Evolutionary conservation across 1,284 basidiomycete genomes (phyloP).

Genomic region (Wolfiporia cocos): DNA sequence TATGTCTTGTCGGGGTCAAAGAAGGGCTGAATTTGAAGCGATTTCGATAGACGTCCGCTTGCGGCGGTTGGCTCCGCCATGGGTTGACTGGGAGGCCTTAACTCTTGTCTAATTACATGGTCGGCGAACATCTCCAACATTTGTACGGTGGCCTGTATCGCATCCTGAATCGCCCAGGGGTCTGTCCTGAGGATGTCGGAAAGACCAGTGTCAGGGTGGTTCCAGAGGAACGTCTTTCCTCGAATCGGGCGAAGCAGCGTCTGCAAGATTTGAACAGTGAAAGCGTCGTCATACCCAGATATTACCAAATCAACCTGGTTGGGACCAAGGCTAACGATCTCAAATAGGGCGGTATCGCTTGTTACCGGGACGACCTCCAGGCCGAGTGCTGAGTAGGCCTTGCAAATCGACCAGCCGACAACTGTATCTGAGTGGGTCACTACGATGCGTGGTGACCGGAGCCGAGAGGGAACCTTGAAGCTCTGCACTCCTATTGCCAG

Average conservation of each 20-base stretch:
- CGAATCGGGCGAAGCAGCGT: neutral
- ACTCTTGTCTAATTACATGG: neutral
- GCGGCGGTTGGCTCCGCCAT: neutral
- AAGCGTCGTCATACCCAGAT: constrained; percentile 7
- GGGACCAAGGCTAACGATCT: constrained; percentile 2
- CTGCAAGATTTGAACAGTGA: constrained; percentile 2
- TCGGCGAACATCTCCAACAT: neutral
- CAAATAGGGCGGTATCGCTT: neutral
- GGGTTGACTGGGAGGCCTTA: neutral
- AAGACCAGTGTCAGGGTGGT: neutral
- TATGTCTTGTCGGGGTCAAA: constrained; percentile 13
- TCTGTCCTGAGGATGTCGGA: neutral
- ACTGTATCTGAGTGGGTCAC: constrained; percentile 7
- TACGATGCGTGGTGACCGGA: constrained; percentile 4
- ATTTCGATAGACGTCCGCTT: neutral
- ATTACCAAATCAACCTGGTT: constrained; percentile 9
- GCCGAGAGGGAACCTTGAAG: neutral
- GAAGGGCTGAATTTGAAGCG: neutral
- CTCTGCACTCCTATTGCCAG: constrained; percentile 2
- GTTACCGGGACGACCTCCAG: constrained; percentile 1
- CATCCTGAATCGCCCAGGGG: neutral
- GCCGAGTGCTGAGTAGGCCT: constrained; percentile 1
- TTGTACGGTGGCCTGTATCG: too few relatives aligned
- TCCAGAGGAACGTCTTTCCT: constrained; percentile 11
- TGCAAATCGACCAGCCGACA: neutral